Conservation (phyloP, 768 basidiomycete genomes). For the Baorangia bicolor region DNA sequence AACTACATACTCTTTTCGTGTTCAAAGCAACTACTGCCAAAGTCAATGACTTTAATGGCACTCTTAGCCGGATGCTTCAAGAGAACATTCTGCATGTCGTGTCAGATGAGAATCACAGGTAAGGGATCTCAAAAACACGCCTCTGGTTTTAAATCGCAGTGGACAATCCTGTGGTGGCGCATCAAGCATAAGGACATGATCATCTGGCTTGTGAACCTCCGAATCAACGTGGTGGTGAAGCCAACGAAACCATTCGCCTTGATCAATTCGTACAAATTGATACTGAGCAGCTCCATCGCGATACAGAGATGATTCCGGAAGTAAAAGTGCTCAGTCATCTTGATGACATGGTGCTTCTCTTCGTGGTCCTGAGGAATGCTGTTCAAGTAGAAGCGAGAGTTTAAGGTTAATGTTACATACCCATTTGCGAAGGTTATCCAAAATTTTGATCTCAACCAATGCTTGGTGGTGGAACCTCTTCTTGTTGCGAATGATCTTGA, state of each 20-base stretch:
- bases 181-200: conserved; percentile 86
- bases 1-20: conserved; percentile 89
- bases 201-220: conserved; percentile 97
- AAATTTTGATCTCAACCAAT: conserved; percentile 97
- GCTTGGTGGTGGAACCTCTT: conserved; percentile 99
- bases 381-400: neutral
- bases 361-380: conserved; percentile 77
- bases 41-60: conserved; percentile 97
- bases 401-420: conserved; percentile 44
- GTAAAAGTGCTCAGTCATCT: conserved; percentile 98
- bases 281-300: conserved; percentile 95
- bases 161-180: conserved; percentile 96
- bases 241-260: conserved; percentile 98
- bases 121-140: conserved; percentile 40
- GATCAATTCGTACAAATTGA: conserved; percentile 98
- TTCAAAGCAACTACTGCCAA: conserved; percentile 97
- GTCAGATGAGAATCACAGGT: neutral
- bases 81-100: conserved; percentile 73
- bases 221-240: conserved; percentile 93
- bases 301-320: conserved; percentile 98
- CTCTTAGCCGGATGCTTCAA: conserved; percentile 94
- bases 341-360: conserved; percentile 95
- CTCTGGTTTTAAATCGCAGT: conserved; percentile 99
- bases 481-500: conserved; percentile 99
- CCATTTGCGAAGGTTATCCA: conserved; percentile 97